phyloP scores from a whole-genome alignment of 2,329 filamentous ascomycete species.

The Pyricularia grisea region DNA sequence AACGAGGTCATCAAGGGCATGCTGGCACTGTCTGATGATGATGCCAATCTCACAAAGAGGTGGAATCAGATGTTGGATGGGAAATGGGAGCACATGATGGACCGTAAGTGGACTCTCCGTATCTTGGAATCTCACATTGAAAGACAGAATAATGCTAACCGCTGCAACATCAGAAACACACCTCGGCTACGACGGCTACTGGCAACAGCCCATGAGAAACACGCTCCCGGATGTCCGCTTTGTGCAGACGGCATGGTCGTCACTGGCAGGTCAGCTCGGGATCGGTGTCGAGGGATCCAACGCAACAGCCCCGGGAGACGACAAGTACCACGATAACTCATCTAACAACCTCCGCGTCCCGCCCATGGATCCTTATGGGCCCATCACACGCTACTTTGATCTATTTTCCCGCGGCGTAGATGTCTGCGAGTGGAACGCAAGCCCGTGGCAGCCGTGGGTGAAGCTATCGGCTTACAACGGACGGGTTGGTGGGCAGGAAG shows the following conservation, averaged over 20 bases:
- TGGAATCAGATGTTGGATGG: slow-evolving; percentile 50
- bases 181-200: slow-evolving; percentile 42
- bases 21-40: slow-evolving; percentile 43
- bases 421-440: slow-evolving; percentile 41
- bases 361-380: slow-evolving; percentile 48
- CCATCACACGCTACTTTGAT: slow-evolving; percentile 49
- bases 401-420: slow-evolving; percentile 50
- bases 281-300: slow-evolving; percentile 57
- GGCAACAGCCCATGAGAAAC: slow-evolving; percentile 69
- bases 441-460: slow-evolving; percentile 37
- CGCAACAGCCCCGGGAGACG: slow-evolving; percentile 58
- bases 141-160: slow-evolving; percentile 8
- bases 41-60: slow-evolving; percentile 42
- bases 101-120: slow-evolving; percentile 28
- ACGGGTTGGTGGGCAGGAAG: slow-evolving; percentile 27
- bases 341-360: slow-evolving; percentile 36
- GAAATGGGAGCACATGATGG: slow-evolving; percentile 55
- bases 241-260: slow-evolving; percentile 43
- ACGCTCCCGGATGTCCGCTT: slow-evolving; percentile 51
- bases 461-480: slow-evolving; percentile 39
- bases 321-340: slow-evolving; percentile 48
- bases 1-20: slow-evolving; percentile 44
- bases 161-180: slow-evolving; percentile 32
- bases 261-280: slow-evolving; percentile 53
- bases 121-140: not conserved